These are phyloP conservation scores for Whalleya microplaca DNA, from an alignment of 2,329 filamentous ascomycete genomes.

Conservation along the genomic window DNA sequence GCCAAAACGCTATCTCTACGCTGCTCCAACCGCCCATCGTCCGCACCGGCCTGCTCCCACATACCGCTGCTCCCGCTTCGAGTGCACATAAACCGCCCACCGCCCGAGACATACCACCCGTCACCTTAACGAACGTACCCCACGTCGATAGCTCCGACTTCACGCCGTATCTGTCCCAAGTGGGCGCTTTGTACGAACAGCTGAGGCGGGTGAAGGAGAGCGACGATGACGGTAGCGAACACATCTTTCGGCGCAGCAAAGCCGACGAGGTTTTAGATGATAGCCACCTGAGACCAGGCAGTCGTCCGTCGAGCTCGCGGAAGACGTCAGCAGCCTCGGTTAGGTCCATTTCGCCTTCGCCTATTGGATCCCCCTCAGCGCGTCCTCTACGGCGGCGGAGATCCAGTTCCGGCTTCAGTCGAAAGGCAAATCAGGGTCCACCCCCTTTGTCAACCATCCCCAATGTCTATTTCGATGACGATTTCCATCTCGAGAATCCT, in stretches of 20 bases:
- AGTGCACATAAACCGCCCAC: constrained; percentile 82
- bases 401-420: constrained; percentile 53
- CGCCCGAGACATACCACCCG: constrained; percentile 87
- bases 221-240: constrained; percentile 63
- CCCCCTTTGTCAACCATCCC: constrained; percentile 93
- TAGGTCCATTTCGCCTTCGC: constrained; percentile 54
- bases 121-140: constrained; percentile 85
- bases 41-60: constrained; percentile 81
- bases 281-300: constrained; percentile 51
- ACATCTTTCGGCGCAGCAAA: constrained; percentile 44
- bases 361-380: constrained; percentile 50
- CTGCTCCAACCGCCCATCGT: constrained; percentile 90
- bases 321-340: constrained; percentile 51
- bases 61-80: constrained; percentile 70
- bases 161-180: constrained; percentile 79
- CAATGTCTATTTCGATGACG: constrained; percentile 89
- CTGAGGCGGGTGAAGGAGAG: constrained; percentile 82
- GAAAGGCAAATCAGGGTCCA: constrained; percentile 69
- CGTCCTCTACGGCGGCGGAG: constrained; percentile 40
- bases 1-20: constrained; percentile 92
- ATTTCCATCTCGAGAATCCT: constrained; percentile 94
- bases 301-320: constrained; percentile 43
- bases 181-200: constrained; percentile 86
- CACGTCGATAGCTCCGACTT: constrained; percentile 82
- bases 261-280: constrained; percentile 51